Evolutionary conservation across 2,329 filamentous ascomycete genomes (phyloP), one percentile per base, ranked within the genome.

Genomic region (Botrytis elliptica): DNA sequence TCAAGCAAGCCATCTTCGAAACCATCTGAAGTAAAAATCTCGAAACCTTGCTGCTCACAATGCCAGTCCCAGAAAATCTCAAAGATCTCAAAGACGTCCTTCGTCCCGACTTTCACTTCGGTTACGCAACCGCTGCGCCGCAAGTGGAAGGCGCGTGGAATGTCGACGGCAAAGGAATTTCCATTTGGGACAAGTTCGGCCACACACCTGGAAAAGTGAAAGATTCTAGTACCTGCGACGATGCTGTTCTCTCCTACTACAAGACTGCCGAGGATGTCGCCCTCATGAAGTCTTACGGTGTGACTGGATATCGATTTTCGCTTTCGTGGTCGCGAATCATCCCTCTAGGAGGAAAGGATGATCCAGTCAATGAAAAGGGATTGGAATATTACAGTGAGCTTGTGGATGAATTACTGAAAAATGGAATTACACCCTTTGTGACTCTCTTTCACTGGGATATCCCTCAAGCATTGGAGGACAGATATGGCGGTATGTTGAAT

Each of bases 381-480:
- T 82, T 97, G 55, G 86, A 92, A 78, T 91, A 93, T 84, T 97
- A 96, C 82, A 85, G 90, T 79, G 89, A 90, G 79, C 90, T 96
- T 75, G 89, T 94, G 62, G 92, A 95, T 80, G 92, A 93, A 79
- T 86, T 96, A 68, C 86, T 92, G 66, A 91, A 86, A 10, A 92
- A 91, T 25, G 92, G 90, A 75, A 95, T 97, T 79, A 88, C 86
- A 60, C 93, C 93, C 1, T 90, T 95, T 82, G 88, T 96, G 80
- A 97, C 93, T 14, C 86, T 97, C 22, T 93, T 91, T 82, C 93
- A 97, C 83, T 96, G 93, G 93, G 93, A 97, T 83, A 86, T 95
- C 7, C 93, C 93, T 3, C 90, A 94, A 77, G 90, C 85, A 73
- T 86, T 97, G n/a, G 88, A 96, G 79, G 89, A 91, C 85, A 90